Conservation (phyloP, 2,329 filamentous ascomycete species). For the Xylaria sp. region DNA sequence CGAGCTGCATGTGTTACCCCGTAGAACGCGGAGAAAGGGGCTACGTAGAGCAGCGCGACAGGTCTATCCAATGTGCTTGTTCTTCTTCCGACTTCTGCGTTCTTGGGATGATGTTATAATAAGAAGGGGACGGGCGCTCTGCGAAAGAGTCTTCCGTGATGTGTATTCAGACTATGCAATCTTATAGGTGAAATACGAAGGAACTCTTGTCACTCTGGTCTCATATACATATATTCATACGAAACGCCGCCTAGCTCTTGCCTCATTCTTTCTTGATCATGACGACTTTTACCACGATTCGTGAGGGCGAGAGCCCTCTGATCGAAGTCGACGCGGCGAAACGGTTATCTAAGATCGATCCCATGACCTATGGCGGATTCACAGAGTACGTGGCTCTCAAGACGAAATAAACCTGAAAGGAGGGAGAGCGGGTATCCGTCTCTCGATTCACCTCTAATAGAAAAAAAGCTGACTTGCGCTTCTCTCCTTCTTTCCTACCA, state of each 20-base stretch:
- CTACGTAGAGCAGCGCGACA: slow-evolving; percentile 6
- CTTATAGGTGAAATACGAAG: background rate
- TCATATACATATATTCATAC: background rate
- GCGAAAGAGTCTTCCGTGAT: background rate
- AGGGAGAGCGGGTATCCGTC: background rate
- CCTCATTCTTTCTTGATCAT: slow-evolving; percentile 56
- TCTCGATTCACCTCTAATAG: background rate
- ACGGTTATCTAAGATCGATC: slow-evolving; percentile 77
- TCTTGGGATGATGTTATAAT: slow-evolving; percentile 10
- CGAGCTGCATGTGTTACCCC: slow-evolving; percentile 18
- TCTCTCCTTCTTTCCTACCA: slow-evolving; percentile 49
- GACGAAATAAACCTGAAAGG: background rate
- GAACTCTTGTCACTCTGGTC: background rate
- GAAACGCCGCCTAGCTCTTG: background rate
- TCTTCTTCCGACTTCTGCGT: background rate
- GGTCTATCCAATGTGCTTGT: background rate
- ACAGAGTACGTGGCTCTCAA: slow-evolving; percentile 71
- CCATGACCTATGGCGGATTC: slow-evolving; percentile 86
- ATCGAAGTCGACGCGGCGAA: slow-evolving; percentile 74
- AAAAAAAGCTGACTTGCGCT: slow-evolving; percentile 5
- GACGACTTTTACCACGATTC: slow-evolving; percentile 78
- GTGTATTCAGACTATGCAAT: slow-evolving; percentile 8
- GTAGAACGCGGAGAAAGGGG: slow-evolving; percentile 25
- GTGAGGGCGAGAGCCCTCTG: slow-evolving; percentile 68
- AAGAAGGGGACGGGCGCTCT: slow-evolving; percentile 1